phyloP scores from a whole-genome alignment of 176 grass and related monocot genomes.

The Aegilops umbellulata region DNA sequence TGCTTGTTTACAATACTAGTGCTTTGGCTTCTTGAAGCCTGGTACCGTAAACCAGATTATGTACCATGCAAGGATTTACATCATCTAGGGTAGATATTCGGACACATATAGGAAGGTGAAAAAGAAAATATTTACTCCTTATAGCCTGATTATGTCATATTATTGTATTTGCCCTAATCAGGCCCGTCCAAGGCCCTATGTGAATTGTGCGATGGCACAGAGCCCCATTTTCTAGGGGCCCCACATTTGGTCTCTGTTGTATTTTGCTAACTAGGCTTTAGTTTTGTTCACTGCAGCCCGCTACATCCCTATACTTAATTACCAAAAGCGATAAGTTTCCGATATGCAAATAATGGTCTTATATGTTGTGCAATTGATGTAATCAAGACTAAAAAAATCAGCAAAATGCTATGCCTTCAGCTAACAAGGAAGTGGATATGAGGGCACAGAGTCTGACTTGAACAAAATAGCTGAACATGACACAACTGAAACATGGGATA shows the following conservation, averaged over 20 bases:
- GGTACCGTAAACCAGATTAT: not conserved
- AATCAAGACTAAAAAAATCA: not conserved
- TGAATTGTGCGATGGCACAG: too few relatives aligned
- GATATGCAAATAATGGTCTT: not conserved
- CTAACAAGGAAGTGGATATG: not conserved
- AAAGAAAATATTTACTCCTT: too few relatives aligned
- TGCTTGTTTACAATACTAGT: slow-evolving; percentile 91
- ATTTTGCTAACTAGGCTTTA: too few relatives aligned
- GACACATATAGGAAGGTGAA: too few relatives aligned
- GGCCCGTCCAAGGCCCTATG: too few relatives aligned
- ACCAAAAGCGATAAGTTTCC: not conserved
- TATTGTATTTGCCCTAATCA: too few relatives aligned
- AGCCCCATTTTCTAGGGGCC: too few relatives aligned
- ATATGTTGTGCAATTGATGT: not conserved
- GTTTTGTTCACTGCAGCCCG: too few relatives aligned
- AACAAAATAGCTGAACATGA: slow-evolving; percentile 13
- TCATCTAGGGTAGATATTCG: not conserved
- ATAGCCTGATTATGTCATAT: too few relatives aligned
- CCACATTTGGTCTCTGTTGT: too few relatives aligned
- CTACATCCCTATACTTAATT: not conserved
- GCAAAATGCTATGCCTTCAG: not conserved
- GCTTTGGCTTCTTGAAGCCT: slow-evolving; percentile 46
- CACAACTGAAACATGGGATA: not conserved
- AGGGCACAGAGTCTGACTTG: not conserved
- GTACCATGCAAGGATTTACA: slow-evolving; percentile 5